Conservation (phyloP, 2,329 filamentous ascomycete genomes). For the Colletotrichum sp. region DNA sequence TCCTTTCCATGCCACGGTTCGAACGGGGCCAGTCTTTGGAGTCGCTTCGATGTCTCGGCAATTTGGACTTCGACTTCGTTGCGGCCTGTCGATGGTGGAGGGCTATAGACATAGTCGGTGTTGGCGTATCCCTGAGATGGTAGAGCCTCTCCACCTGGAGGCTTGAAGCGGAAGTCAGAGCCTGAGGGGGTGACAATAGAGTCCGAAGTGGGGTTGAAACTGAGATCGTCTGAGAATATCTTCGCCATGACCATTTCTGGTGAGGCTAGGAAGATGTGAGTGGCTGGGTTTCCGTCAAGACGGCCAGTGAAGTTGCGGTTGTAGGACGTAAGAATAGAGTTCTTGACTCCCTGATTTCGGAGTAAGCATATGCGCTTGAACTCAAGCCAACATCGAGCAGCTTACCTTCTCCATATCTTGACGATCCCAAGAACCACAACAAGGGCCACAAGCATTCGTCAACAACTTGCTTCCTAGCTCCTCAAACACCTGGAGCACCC, state of each 20-base stretch:
- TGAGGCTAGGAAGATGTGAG: conserved; percentile 78
- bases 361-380: not conserved
- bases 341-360: conserved; percentile 58
- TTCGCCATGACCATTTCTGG: conserved; percentile 78
- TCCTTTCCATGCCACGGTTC: conserved; percentile 74
- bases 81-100: conserved; percentile 31
- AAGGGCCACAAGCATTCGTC: conserved; percentile 75
- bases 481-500: conserved; percentile 75
- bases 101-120: conserved; percentile 65
- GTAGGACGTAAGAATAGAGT: conserved; percentile 81
- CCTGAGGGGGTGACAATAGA: conserved; percentile 68
- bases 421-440: conserved; percentile 76
- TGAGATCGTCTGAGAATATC: conserved; percentile 72
- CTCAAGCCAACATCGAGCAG: not conserved
- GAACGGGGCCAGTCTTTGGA: conserved; percentile 75
- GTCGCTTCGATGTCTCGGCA: conserved; percentile 73
- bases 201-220: conserved; percentile 77
- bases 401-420: conserved; percentile 65
- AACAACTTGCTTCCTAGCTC: conserved; percentile 77
- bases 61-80: conserved; percentile 65
- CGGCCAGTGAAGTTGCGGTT: conserved; percentile 85
- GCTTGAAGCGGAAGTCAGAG: conserved; percentile 74
- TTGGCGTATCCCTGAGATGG: conserved; percentile 42
- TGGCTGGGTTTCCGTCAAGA: conserved; percentile 80
- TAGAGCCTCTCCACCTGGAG: conserved; percentile 69